Conservation (phyloP, 2,329 filamentous ascomycete genomes). For the Sporothrix pseudoabietina region DNA sequence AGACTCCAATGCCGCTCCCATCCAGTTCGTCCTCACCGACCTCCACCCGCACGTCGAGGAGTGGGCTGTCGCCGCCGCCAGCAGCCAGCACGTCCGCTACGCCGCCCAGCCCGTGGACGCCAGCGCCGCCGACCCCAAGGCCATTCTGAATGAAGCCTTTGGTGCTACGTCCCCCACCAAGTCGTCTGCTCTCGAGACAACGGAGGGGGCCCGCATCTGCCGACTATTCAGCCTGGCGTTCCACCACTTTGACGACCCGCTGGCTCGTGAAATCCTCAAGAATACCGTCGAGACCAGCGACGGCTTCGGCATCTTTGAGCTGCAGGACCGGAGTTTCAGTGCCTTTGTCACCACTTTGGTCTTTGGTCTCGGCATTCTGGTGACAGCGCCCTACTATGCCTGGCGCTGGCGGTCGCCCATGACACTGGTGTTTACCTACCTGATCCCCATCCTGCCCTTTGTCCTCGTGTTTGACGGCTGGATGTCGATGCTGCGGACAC, state of each 20-base stretch:
- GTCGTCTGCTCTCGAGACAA: background rate
- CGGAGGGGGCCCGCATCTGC: conserved; percentile 49
- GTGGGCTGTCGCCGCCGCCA: conserved; percentile 58
- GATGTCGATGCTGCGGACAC: conserved; percentile 67
- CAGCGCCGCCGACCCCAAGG: conserved; percentile 55
- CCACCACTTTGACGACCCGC: conserved; percentile 71
- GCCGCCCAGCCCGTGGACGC: conserved; percentile 66
- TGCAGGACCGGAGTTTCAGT: conserved; percentile 65
- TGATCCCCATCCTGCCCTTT: conserved; percentile 67
- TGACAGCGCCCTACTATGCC: conserved; percentile 56
- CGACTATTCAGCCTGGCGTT: conserved; percentile 74
- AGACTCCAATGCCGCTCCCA: background rate
- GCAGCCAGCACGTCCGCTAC: conserved; percentile 60
- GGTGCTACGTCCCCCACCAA: background rate
- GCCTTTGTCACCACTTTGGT: conserved; percentile 56
- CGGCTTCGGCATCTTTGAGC: conserved; percentile 71
- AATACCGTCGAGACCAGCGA: conserved; percentile 67
- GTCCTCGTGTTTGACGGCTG: conserved; percentile 70
- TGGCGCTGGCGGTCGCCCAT: conserved; percentile 55
- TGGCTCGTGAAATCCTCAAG: conserved; percentile 62
- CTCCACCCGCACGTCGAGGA: conserved; percentile 64
- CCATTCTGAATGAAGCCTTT: conserved; percentile 43
- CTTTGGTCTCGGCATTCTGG: conserved; percentile 55
- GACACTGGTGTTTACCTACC: conserved; percentile 67
- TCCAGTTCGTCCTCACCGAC: conserved; percentile 66